Evolutionary conservation across 495 filamentous ascomycete species (phyloP).

Genomic region (Talaromyces ruber): DNA sequence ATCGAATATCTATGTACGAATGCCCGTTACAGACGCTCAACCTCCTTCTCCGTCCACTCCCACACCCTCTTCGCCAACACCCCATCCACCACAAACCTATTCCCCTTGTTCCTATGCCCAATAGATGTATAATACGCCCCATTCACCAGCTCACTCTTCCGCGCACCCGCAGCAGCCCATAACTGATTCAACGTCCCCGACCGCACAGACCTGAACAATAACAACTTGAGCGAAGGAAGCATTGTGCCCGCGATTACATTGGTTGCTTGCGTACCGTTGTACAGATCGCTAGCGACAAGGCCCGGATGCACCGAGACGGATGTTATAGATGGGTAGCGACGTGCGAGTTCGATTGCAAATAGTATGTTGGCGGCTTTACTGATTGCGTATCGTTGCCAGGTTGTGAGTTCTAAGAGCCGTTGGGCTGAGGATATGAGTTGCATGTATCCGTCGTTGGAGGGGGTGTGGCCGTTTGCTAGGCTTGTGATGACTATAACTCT

Average conservation of each 20-base stretch:
- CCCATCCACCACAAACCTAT: constrained; percentile 31
- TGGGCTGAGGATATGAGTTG: constrained; percentile 23
- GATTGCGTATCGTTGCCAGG: constrained; percentile 50
- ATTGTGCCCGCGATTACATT: constrained; percentile 19
- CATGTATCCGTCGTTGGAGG: constrained; percentile 27
- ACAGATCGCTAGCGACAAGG: constrained; percentile 48
- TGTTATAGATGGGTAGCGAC: constrained; percentile 46
- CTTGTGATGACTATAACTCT: constrained; percentile 30
- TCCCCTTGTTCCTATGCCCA: constrained; percentile 28
- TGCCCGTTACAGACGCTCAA: constrained; percentile 11
- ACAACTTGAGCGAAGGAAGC: constrained; percentile 13
- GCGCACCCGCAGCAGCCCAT: constrained; percentile 41
- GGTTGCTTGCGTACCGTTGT: constrained; percentile 18
- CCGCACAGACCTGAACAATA: constrained; percentile 23
- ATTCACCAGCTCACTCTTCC: constrained; percentile 26
- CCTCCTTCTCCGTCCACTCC: constrained; percentile 54
- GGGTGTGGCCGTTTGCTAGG: constrained; percentile 16
- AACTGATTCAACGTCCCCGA: constrained; percentile 50
- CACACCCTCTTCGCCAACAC: constrained; percentile 45
- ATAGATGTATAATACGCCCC: constrained; percentile 53
- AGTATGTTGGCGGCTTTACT: constrained; percentile 68
- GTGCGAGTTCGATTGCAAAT: constrained; percentile 49
- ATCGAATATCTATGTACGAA: background rate
- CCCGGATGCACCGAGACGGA: constrained; percentile 61
- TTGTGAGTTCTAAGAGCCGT: constrained; percentile 16